Evolutionary conservation across 331 rosid species (phyloP).

Genomic region (Cydonia oblonga): DNA sequence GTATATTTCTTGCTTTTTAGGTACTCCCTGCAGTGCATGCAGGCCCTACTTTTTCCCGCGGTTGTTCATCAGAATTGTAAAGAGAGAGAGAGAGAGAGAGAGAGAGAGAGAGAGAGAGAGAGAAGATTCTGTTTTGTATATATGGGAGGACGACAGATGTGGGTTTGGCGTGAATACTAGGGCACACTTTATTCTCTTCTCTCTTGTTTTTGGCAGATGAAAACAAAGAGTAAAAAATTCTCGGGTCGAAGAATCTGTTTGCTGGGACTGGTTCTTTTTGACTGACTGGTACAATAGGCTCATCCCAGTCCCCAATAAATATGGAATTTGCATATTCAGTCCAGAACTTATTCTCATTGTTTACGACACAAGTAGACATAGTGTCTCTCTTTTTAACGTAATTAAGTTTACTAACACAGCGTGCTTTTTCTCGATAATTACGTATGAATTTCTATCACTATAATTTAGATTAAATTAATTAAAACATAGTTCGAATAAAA

Average conservation of each 20-base stretch:
- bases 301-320: conserved; percentile 3
- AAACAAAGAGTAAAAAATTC: not conserved
- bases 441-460: not conserved
- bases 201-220: not conserved
- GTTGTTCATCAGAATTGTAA: conserved; percentile 13
- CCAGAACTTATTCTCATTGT: not conserved
- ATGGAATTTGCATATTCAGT: conserved; percentile 5
- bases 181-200: not conserved
- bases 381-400: not conserved
- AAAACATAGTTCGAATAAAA: no score
- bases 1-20: conserved; percentile 32
- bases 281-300: not conserved
- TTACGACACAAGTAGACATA: not conserved
- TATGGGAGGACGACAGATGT: not conserved
- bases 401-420: not conserved
- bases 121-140: not conserved
- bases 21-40: conserved; percentile 13
- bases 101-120: not conserved
- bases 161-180: not conserved
- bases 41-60: conserved; percentile 28
- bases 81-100: no score
- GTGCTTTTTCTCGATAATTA: not conserved
- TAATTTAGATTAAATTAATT: no score
- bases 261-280: not conserved
- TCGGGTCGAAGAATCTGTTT: not conserved